Evolutionary conservation across 139 green algal species (phyloP), one percentile per base, ranked within the genome.

Genomic region (Chlorella vulgaris): DNA sequence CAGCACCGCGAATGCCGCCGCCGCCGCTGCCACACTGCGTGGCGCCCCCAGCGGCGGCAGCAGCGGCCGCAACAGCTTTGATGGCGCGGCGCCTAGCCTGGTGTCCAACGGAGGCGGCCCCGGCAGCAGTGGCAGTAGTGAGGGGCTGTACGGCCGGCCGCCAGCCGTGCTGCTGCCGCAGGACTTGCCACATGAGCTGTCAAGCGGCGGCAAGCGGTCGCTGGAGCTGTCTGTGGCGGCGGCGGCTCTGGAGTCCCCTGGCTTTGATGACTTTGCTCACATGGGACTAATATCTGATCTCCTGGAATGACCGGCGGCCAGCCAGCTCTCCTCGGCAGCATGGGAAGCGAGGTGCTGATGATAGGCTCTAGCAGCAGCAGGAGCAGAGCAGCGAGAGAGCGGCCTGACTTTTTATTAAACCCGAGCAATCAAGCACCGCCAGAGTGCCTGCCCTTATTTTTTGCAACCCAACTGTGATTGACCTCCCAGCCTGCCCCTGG

Each of bases 261-360:
- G 36, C 61, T 75, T 96, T 73, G 92, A 96, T 76, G 93, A 94
- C 83, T 96, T 96, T 87, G 90, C 91, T 0, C 93, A 96, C 82
- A 93, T 96, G 88, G 89, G 88, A 10, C 85, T 96, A 26, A 96
- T 96, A 62, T 90, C 86, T 4, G 92, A 96, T 74, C 80, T 96
- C 61, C 86, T 96, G 28, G 83, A 94, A 22, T 93, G 75, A 85
- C 7, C 40, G 15, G 55, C 55, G 10, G 47, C n/a, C n/a, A 58
- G 47, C 47, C 15, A 15, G 47, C 47, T 24, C n/a, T n/a, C n/a
- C n/a, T n/a, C n/a, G n/a, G n/a, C n/a, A n/a, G n/a, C n/a, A n/a
- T n/a, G n/a, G n/a, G n/a, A n/a, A n/a, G n/a, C n/a, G n/a, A n/a
- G n/a, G n/a, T n/a, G n/a, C n/a, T n/a, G n/a, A n/a, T n/a, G n/a